A percentile compares a stretch with the other conserved stretches of the same genome.
phyloP scores from a whole-genome alignment of 2,329 filamentous ascomycete species.

The Cladorrhinum sp. region DNA sequence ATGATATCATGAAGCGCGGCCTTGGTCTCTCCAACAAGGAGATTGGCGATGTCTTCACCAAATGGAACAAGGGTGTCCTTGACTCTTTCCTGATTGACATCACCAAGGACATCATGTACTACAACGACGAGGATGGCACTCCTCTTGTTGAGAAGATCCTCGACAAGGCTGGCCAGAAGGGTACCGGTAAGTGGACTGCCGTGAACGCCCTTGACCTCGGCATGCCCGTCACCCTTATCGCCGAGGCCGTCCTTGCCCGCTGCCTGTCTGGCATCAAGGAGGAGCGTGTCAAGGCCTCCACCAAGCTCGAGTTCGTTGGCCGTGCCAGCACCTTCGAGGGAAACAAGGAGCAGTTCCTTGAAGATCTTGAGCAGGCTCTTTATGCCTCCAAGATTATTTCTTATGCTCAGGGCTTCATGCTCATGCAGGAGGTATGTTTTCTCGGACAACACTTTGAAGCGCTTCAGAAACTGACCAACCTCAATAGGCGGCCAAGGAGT shows the following conservation, averaged over 20 bases:
- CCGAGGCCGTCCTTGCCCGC: conserved; percentile 91
- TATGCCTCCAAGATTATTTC: conserved; percentile 99
- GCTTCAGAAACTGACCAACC: conserved; percentile 6
- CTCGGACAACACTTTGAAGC: not conserved
- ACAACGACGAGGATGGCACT: conserved; percentile 88
- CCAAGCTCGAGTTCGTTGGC: conserved; percentile 70
- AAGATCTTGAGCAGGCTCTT: conserved; percentile 96
- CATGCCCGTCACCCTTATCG: conserved; percentile 97
- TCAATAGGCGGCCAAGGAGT: conserved; percentile 83
- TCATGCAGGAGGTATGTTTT: conserved; percentile 86
- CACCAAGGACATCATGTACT: conserved; percentile 97
- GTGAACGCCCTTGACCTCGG: conserved; percentile 98
- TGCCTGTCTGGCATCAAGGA: conserved; percentile 93
- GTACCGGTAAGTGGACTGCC: conserved; percentile 99
- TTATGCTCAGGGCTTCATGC: conserved; percentile 99
- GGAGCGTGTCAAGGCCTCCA: conserved; percentile 80
- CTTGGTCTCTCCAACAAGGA: conserved; percentile 86
- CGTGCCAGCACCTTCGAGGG: conserved; percentile 79
- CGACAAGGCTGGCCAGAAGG: conserved; percentile 98
- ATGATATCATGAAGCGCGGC: conserved; percentile 99
- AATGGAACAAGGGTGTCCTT: conserved; percentile 98
- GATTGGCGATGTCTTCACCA: conserved; percentile 88
- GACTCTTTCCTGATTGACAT: conserved; percentile 99
- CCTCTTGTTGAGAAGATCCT: conserved; percentile 98
- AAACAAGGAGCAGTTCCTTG: conserved; percentile 89